Percentiles rank a stretch among this genome's conserved stretches.
Evolutionary conservation across 2,329 filamentous ascomycete species (phyloP).

Genomic region (Aspergillus carbonarius): DNA sequence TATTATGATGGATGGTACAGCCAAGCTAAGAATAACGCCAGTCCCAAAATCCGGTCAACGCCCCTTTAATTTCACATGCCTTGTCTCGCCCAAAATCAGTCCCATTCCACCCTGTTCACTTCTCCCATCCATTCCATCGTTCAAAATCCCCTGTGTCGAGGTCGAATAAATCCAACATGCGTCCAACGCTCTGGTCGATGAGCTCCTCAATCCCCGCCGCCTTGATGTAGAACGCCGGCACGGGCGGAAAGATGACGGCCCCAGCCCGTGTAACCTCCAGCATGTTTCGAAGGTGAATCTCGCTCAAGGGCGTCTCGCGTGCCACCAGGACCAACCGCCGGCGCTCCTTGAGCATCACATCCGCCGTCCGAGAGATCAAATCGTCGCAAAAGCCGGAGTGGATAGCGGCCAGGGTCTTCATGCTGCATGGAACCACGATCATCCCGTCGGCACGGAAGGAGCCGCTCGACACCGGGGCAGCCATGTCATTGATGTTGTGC

Average conservation of each 20-base stretch:
- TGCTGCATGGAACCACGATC: conserved; percentile 50
- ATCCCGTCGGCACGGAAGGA: conserved; percentile 48
- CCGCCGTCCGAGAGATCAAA: conserved; percentile 47
- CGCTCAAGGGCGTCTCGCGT: conserved; percentile 49
- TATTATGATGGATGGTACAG: neutral
- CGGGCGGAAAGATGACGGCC: conserved; percentile 47
- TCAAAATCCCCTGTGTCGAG: conserved; percentile 43
- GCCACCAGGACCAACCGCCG: conserved; percentile 42
- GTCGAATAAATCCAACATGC: conserved; percentile 49
- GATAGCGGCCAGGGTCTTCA: conserved; percentile 51
- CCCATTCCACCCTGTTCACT: neutral
- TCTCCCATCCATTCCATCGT: conserved; percentile 13
- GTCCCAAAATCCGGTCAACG: conserved; percentile 1
- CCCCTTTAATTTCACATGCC: neutral
- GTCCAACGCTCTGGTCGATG: conserved; percentile 47
- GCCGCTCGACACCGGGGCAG: conserved; percentile 48
- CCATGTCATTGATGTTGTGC: conserved; percentile 46
- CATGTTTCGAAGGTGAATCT: conserved; percentile 52
- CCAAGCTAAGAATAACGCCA: neutral
- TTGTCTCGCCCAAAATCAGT: neutral
- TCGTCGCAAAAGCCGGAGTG: conserved; percentile 46
- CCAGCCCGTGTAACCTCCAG: conserved; percentile 37
- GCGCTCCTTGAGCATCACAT: conserved; percentile 50
- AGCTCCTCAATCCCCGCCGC: conserved; percentile 44
- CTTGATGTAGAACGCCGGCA: conserved; percentile 47